Evolutionary conservation across 306 rosid genomes (phyloP).

Genomic region (Urtica urens): DNA sequence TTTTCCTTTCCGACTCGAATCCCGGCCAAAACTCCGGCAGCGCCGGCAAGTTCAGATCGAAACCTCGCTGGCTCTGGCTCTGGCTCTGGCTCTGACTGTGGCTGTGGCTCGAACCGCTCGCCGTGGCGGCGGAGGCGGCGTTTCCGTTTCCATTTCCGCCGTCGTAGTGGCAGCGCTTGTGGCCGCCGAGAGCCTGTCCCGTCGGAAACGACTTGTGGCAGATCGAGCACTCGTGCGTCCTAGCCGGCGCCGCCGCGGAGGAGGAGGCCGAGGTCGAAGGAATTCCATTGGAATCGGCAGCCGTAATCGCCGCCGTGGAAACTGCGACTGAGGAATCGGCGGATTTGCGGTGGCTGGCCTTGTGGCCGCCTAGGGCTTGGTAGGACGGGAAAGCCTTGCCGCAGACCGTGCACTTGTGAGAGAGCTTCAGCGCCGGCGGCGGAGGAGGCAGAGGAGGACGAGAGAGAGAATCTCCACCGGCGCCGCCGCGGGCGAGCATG

Average conservation of each 20-base stretch:
- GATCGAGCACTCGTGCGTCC: constrained; percentile 69
- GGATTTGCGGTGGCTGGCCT: constrained; percentile 77
- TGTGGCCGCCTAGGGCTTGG: constrained; percentile 94
- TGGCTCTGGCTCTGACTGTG: constrained; percentile 44
- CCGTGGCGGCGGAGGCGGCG: constrained; percentile 25
- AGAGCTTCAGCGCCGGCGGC: constrained; percentile 20
- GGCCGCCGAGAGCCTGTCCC: constrained; percentile 93
- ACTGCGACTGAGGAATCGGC: constrained; percentile 16
- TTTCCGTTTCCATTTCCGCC: constrained; percentile 46
- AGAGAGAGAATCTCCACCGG: background rate
- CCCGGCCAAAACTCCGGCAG: constrained; percentile 49
- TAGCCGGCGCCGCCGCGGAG: constrained; percentile 11
- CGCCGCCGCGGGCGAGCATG: constrained; percentile 75
- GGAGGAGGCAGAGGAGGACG: constrained; percentile 2
- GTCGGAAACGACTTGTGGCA: constrained; percentile 79
- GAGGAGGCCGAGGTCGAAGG: constrained; percentile 14
- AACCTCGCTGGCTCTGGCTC: constrained; percentile 48
- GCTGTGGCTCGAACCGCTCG: constrained; percentile 28
- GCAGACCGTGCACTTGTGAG: constrained; percentile 56
- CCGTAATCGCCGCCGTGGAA: constrained; percentile 8
- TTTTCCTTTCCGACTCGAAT: constrained; percentile 6
- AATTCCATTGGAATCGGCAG: constrained; percentile 1
- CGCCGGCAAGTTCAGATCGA: constrained; percentile 83
- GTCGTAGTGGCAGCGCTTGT: constrained; percentile 93
- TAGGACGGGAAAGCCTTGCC: constrained; percentile 62